Evolutionary conservation across 371 early-diverging fungal species (phyloP).

Genomic region (Modicella reniformis): DNA sequence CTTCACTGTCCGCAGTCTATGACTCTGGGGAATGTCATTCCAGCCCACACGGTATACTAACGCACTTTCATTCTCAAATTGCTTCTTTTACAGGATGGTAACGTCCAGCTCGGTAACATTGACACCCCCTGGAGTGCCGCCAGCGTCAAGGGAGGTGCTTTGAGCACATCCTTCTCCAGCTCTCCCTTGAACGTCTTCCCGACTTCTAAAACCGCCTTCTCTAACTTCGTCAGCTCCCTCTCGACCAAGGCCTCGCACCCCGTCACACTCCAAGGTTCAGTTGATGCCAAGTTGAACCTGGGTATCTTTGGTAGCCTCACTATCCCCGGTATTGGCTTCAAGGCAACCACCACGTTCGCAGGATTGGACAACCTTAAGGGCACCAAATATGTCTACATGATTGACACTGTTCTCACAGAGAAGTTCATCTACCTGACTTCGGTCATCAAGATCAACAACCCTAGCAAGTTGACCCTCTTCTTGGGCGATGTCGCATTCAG

Average conservation of each 20-base stretch:
- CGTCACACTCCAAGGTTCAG: conserved; percentile 34
- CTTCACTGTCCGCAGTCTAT: neutral
- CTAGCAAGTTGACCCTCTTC: conserved; percentile 27
- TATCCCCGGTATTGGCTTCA: conserved; percentile 46
- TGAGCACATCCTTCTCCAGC: conserved; percentile 35
- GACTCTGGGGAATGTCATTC: neutral
- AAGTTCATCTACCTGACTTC: conserved; percentile 19
- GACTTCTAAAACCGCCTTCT: conserved; percentile 28
- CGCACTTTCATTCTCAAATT: neutral
- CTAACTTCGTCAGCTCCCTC: conserved; percentile 28
- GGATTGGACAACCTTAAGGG: conserved; percentile 35
- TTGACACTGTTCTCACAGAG: conserved; percentile 20
- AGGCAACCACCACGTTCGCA: conserved; percentile 21
- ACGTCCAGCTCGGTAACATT: conserved; percentile 39
- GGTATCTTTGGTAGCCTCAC: conserved; percentile 38
- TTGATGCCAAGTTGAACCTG: conserved; percentile 43
- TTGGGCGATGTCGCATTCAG: conserved; percentile 38
- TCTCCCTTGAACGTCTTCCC: conserved; percentile 43
- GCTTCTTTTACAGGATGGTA: conserved; percentile 23
- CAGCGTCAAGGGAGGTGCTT: conserved; percentile 16
- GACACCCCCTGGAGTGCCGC: conserved; percentile 36
- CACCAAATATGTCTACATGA: conserved; percentile 21
- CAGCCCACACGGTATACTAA: neutral
- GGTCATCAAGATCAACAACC: conserved; percentile 47
- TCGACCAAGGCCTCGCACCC: conserved; percentile 26